Conservation (phyloP, 208 protist genomes). For the Trypanosomatidae sp. region DNA sequence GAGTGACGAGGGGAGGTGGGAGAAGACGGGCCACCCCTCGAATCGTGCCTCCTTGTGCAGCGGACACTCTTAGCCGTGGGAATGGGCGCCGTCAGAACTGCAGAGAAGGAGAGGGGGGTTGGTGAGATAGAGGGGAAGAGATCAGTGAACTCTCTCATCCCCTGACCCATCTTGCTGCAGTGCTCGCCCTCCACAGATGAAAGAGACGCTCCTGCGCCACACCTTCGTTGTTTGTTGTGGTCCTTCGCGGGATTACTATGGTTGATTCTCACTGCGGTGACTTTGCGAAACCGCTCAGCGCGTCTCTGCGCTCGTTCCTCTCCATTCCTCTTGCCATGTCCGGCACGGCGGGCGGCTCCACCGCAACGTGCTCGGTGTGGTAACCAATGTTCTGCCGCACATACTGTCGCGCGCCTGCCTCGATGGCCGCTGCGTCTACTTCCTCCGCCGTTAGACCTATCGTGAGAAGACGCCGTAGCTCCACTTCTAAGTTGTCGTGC, state of each 20-base stretch:
- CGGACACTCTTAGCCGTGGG: no score
- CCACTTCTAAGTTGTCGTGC: constrained; percentile 66
- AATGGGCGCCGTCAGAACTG: not conserved
- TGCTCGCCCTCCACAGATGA: no score
- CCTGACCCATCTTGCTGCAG: no score
- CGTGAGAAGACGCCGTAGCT: constrained; percentile 67
- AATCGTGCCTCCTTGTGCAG: no score
- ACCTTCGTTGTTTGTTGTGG: not conserved
- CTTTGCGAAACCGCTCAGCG: not conserved
- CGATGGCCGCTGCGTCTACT: constrained; percentile 65
- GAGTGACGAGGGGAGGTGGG: not conserved
- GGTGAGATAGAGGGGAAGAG: not conserved
- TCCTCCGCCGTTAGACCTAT: constrained; percentile 46
- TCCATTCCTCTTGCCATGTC: constrained; percentile 6
- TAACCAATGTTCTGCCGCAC: constrained; percentile 78
- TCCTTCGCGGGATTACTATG: not conserved
- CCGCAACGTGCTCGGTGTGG: constrained; percentile 53
- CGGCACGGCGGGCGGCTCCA: constrained; percentile 30
- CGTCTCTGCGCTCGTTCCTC: not conserved
- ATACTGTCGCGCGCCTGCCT: constrained; percentile 69
- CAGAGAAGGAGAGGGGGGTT: not conserved
- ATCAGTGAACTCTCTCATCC: not conserved
- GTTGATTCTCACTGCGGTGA: not conserved
- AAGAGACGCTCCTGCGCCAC: not conserved
- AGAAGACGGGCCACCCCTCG: no score